Evolutionary conservation across 2,329 filamentous ascomycete species (phyloP).

Genomic region (Seiridium cupressi): DNA sequence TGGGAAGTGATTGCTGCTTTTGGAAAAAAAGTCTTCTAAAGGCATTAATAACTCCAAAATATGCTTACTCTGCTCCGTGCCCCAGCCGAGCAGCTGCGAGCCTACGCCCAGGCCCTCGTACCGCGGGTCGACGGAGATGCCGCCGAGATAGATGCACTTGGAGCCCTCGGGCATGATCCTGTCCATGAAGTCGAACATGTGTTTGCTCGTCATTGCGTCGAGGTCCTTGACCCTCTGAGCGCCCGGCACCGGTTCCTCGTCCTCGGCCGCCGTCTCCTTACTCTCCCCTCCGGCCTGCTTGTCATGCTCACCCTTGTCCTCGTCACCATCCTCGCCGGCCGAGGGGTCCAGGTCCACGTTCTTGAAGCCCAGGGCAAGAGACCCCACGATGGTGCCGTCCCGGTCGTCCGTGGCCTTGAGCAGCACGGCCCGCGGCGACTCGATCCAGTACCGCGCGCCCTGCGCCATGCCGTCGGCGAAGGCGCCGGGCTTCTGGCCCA

Average conservation of each 20-base stretch:
- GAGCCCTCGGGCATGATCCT: slow-evolving; percentile 22
- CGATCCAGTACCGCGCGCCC: slow-evolving; percentile 20
- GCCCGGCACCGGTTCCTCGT: slow-evolving; percentile 13
- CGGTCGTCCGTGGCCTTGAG: slow-evolving; percentile 31
- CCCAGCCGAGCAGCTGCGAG: slow-evolving; percentile 29
- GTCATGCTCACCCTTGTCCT: background rate
- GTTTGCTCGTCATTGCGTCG: slow-evolving; percentile 24
- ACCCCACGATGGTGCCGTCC: slow-evolving; percentile 28
- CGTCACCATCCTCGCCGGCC: slow-evolving; percentile 8
- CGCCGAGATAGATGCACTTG: slow-evolving; percentile 33
- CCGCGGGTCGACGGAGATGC: slow-evolving; percentile 28
- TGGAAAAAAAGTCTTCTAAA: too few relatives aligned
- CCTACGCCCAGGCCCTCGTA: slow-evolving; percentile 32
- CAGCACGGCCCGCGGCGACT: slow-evolving; percentile 19
- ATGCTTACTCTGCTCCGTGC: slow-evolving; percentile 17
- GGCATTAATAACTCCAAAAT: too few relatives aligned
- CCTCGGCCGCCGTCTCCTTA: background rate
- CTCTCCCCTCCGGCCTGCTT: background rate
- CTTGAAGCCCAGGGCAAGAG: slow-evolving; percentile 30
- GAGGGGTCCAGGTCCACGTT: slow-evolving; percentile 20
- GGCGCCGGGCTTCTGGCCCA: slow-evolving; percentile 24
- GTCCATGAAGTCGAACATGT: slow-evolving; percentile 26
- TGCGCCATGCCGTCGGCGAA: slow-evolving; percentile 22
- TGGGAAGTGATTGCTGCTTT: too few relatives aligned
- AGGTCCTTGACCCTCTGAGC: slow-evolving; percentile 23